A percentile compares a stretch with the other conserved stretches of the same genome.
Evolutionary conservation across 1,139 yeast genomes (phyloP).

Genomic region (Hyphopichia fennica): DNA sequence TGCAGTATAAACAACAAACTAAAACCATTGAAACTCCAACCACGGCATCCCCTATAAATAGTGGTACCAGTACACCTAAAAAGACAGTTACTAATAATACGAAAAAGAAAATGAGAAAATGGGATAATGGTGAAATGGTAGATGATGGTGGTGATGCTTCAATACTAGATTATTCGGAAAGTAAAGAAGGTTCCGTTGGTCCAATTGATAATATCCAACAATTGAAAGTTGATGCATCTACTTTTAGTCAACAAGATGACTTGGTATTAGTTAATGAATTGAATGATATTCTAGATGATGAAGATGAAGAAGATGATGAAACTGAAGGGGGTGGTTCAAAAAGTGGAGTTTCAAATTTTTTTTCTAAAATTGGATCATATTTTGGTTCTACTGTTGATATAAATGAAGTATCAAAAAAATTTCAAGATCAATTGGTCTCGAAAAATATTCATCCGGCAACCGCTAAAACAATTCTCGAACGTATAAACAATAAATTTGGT

Average conservation of each 20-base stretch:
- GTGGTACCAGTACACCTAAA: slow-evolving; percentile 16
- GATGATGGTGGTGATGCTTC: slow-evolving; percentile 20
- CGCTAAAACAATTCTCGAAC: slow-evolving; percentile 37
- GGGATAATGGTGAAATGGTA: slow-evolving; percentile 44
- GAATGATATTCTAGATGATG: slow-evolving; percentile 40
- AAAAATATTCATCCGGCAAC: slow-evolving; percentile 47
- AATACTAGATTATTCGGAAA: slow-evolving; percentile 37
- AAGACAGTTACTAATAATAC: slow-evolving; percentile 7
- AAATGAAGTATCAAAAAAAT: slow-evolving; percentile 42
- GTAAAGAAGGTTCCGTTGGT: slow-evolving; percentile 30
- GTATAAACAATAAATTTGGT: slow-evolving; percentile 31
- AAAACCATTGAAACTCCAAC: slow-evolving; percentile 6
- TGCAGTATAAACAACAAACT: slow-evolving; percentile 26
- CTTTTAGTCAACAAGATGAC: slow-evolving; percentile 40
- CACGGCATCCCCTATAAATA: slow-evolving; percentile 7
- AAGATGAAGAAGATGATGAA: slow-evolving; percentile 25
- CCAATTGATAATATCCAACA: slow-evolving; percentile 38
- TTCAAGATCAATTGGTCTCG: slow-evolving; percentile 42
- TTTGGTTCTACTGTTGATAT: slow-evolving; percentile 40
- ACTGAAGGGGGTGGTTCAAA: slow-evolving; percentile 10
- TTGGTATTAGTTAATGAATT: slow-evolving; percentile 45
- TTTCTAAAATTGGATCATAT: slow-evolving; percentile 37
- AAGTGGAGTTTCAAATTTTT: slow-evolving; percentile 22
- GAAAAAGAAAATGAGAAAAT: slow-evolving; percentile 44
- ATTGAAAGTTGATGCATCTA: slow-evolving; percentile 28